These are phyloP conservation scores for Cutaneotrichosporon curvatum DNA, from an alignment of 1,284 basidiomycete genomes.

Conservation along the genomic window DNA sequence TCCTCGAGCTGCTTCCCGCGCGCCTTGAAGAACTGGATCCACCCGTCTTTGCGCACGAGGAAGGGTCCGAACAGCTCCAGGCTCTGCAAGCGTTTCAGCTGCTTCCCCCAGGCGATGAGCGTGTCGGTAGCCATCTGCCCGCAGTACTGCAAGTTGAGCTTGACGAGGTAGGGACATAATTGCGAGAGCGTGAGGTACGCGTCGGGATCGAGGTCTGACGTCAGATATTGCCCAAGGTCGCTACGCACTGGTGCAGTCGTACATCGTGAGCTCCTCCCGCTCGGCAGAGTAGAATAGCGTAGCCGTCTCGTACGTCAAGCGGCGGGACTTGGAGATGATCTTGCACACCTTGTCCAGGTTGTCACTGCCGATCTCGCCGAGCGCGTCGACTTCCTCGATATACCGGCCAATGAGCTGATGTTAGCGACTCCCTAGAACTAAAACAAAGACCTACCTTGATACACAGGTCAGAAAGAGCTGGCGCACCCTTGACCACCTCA, in stretches of 20 bases:
- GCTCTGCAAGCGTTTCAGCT: constrained; percentile 60
- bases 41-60: constrained; percentile 67
- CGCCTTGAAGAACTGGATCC: constrained; percentile 66
- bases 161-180: constrained; percentile 72
- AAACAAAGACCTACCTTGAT: constrained; percentile 55
- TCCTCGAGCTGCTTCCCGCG: constrained; percentile 58
- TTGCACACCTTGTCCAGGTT: constrained; percentile 77
- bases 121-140: constrained; percentile 71
- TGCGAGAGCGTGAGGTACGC: constrained; percentile 62
- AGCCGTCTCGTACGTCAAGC: constrained; percentile 71
- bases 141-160: constrained; percentile 74
- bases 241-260: constrained; percentile 82
- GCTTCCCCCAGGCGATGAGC: constrained; percentile 58
- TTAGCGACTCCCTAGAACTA: neutral
- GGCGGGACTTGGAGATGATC: constrained; percentile 76
- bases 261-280: constrained; percentile 66
- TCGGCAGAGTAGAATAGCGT: constrained; percentile 72
- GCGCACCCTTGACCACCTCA: constrained; percentile 60
- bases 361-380: constrained; percentile 74
- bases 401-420: constrained; percentile 69
- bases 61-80: constrained; percentile 85
- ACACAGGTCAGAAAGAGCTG: constrained; percentile 66
- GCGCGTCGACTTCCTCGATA: constrained; percentile 82
- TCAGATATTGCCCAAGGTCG: neutral
- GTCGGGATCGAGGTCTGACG: constrained; percentile 59